Base-by-base conservation (phyloP, 352 stramenopile genomes). In the Phytophthora pseudosyringae region DNA sequence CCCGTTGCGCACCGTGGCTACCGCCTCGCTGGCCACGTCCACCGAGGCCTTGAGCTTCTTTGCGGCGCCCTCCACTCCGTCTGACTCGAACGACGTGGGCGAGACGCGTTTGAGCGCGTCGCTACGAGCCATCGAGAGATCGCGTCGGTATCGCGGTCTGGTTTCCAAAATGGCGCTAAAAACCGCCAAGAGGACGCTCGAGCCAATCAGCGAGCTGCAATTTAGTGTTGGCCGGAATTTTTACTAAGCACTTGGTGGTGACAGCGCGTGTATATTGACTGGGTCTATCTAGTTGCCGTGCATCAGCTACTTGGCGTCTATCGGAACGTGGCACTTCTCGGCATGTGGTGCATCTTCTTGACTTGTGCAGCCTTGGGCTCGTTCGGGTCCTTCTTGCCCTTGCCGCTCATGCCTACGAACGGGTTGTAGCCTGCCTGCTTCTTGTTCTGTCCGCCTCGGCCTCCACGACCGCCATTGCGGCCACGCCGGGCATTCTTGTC, bases 301-400 rank as follows among this genome's bases (percentile, higher is more conserved):
- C 25, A 55, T 33, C 18, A 28, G 16, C 35, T 48, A 31, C 45
- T 36, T 39, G 5, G 8, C 12, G 26, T 69, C 69, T 93, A 95
- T 80, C 80, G 77, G 68, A 93, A 94, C 28, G 85, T 95, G 59
- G 88, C 83, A 59, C 86, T 95, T 64, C 86, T 81, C 12, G 88
- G 84, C 76, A 91, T 90, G 71, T 94, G 85, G 61, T 93, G 83
- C 73, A 86, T 82, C 67, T 89, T 91, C 72, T 93, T 94, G 39
- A 79, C 67, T n/a, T 78, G 78, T 40, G 36, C 74, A 32, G 57
- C 73, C 35, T 72, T 44, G 21, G 58, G 69, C 67, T 76, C 75
- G 16, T 60, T 64, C 28, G 49, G 29, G 26, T 63, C 36, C 43
- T 63, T 66, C 35, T 64, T 75, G 33, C 31, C 75, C 9, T 75